A percentile compares a stretch with the other conserved stretches of the same genome.
phyloP scores from a whole-genome alignment of 176 grass and related monocot species.

The Phyllostachys edulis region DNA sequence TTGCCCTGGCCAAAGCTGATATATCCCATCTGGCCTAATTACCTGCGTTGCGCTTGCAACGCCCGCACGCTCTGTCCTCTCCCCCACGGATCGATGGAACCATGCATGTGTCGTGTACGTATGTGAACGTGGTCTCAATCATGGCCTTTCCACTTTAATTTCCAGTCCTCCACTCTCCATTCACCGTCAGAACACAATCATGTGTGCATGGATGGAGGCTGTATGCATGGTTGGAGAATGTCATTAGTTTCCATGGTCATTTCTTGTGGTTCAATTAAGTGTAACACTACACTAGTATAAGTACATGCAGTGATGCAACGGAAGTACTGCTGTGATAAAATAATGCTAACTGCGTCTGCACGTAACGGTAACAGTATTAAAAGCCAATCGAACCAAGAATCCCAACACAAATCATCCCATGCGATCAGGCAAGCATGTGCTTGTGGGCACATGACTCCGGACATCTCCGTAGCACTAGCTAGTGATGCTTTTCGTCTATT shows the following conservation, averaged over 20 bases:
- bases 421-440: slow-evolving; percentile 1
- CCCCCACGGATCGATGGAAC: not conserved
- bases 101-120: not conserved
- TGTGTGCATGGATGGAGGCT: not conserved
- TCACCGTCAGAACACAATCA: not conserved
- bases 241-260: not conserved
- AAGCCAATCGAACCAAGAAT: not conserved
- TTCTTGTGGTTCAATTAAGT: not conserved
- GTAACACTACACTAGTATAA: not conserved
- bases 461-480: not conserved
- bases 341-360: not conserved
- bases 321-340: not conserved
- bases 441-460: not conserved
- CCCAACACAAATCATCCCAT: not conserved
- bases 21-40: not conserved
- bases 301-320: not conserved
- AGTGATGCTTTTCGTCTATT: not conserved
- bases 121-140: not conserved
- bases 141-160: no score
- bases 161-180: not conserved
- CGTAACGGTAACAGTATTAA: not conserved
- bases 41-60: not conserved
- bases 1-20: not conserved
- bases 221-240: not conserved
- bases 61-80: not conserved